Base-by-base conservation (phyloP, 371 early-diverging fungal species). In the Sporodiniella umbellata region DNA sequence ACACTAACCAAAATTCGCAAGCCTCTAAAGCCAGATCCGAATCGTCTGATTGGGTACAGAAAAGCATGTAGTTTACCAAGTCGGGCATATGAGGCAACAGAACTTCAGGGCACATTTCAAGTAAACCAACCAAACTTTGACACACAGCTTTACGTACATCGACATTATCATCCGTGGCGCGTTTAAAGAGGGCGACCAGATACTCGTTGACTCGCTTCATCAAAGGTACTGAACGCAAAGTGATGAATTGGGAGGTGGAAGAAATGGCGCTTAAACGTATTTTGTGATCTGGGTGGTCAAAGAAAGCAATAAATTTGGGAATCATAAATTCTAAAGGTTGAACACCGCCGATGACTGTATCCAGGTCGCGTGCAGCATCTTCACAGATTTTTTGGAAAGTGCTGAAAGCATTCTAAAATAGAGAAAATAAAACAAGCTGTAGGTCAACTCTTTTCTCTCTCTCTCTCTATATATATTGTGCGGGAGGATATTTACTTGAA, bases 1-100 rank as follows among this genome's bases (percentile, higher is more conserved):
- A 89, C 28, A 90, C 88, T 24, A 96, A 70, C 96, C 96, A 98
- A 69, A 98, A 97, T 68, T 98, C 98, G 70, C 94, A 92, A 8
- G 97, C 96, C 69, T 96, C 97, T 51, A 95, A 72, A 15, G 97
- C 95, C 25, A 97, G 84, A 33, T 78, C 69, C 21, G 84, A 73
- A 43, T 95, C 93, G 24, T 87, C 85, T 45, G 83, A 86, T 64
- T 86, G 83, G 17, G 92, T 94, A 53, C 88, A 89, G 63, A 81
- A 84, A n/a, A 98, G 79, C 93, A 98, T 96, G 71, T 93, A 98
- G 51, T 89, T 81, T 38, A 92, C 88, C 25, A 97, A 78, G 58
- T 84, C 82, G 53, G 83, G 80, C 66, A 97, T 80, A 54, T 93
- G 86, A 18, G 93, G 90, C 52, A 89, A 65, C 18, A 98, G 74